Evolutionary conservation across 345 rosid species (phyloP).

Genomic region (Aegle marmelos): DNA sequence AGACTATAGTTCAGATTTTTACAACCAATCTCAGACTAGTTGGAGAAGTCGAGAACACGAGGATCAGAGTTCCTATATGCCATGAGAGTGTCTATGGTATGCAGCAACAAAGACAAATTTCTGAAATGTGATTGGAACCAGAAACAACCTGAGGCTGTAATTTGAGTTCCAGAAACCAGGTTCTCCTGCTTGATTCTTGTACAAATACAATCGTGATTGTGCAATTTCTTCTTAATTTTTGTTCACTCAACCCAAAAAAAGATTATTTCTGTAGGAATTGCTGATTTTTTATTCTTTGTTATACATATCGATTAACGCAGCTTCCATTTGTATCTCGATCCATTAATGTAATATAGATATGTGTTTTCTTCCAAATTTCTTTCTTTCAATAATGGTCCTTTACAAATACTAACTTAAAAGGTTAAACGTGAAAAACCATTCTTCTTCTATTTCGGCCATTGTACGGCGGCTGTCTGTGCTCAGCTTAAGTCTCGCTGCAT

Average conservation of each 20-base stretch:
- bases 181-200: slow-evolving; percentile 17
- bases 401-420: too few species aligned
- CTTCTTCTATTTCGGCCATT: too few species aligned
- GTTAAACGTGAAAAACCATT: too few species aligned
- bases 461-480: neutral
- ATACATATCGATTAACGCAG: slow-evolving; percentile 2
- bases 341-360: neutral
- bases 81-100: slow-evolving; percentile 18
- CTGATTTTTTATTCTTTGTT: slow-evolving; percentile 12
- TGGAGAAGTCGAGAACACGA: slow-evolving; percentile 67
- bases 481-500: too few species aligned
- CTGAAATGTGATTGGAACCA: neutral
- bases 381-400: too few species aligned
- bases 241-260: slow-evolving; percentile 6
- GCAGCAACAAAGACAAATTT: neutral
- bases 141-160: slow-evolving; percentile 2
- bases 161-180: slow-evolving; percentile 15
- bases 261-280: slow-evolving; percentile 8
- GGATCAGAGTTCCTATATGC: slow-evolving; percentile 35
- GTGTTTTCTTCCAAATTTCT: neutral
- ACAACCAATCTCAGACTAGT: slow-evolving; percentile 64
- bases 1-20: slow-evolving; percentile 73
- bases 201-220: slow-evolving; percentile 12
- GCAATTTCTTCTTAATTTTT: neutral
- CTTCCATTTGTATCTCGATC: slow-evolving; percentile 2